These are phyloP conservation scores for Diplotaxis tenuifolia DNA, from an alignment of 345 rosid genomes.

Conservation along the genomic window DNA sequence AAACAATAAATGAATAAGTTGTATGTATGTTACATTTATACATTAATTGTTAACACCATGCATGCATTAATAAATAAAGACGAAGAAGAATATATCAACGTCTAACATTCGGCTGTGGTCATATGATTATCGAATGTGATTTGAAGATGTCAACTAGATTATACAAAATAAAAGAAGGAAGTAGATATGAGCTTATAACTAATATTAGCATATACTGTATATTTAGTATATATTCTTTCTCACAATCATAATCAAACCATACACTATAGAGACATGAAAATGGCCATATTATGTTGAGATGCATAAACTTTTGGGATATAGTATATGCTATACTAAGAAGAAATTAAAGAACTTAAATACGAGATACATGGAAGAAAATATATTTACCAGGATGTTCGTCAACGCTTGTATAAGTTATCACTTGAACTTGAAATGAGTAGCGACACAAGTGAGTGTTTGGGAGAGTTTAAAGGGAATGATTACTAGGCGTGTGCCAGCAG, in stretches of 20 bases:
- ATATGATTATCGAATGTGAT: background rate
- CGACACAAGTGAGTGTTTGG: background rate
- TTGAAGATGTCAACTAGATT: background rate
- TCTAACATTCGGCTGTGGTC: background rate
- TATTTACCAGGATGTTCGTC: conserved; percentile 13
- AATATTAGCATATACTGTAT: background rate
- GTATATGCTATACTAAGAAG: background rate
- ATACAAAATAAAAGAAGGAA: background rate
- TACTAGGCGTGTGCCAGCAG: conserved; percentile 28
- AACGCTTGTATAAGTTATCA: conserved; percentile 23
- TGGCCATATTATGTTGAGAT: background rate
- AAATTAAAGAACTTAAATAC: background rate
- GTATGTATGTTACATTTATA: background rate
- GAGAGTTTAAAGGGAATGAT: background rate
- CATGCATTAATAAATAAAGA: background rate
- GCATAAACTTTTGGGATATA: background rate
- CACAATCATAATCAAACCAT: conserved; percentile 1
- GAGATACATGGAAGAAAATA: conserved; percentile 11
- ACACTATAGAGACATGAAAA: background rate
- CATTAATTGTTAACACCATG: background rate
- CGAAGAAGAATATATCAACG: background rate
- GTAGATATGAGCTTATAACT: background rate
- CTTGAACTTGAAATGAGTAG: conserved; percentile 26
- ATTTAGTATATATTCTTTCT: background rate
- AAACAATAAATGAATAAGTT: background rate